These are phyloP conservation scores for Mycosarcoma maydis DNA, from an alignment of 1,284 basidiomycete species.

Conservation along the genomic window DNA sequence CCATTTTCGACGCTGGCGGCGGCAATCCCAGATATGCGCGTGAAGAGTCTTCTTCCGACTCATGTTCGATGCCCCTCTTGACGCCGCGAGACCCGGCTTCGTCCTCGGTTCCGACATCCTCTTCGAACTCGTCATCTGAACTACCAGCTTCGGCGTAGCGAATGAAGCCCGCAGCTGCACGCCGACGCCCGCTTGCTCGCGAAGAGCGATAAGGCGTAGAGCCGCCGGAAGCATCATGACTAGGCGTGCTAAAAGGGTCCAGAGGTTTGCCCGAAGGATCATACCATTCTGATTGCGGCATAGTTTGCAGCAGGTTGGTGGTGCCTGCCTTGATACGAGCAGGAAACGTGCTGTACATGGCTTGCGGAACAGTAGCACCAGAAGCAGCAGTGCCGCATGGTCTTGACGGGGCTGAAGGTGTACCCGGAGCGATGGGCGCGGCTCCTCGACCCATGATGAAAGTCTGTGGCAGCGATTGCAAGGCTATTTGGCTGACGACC, in stretches of 20 bases:
- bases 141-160: slow-evolving; percentile 55
- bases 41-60: slow-evolving; percentile 41
- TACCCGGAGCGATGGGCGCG: slow-evolving; percentile 29
- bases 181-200: slow-evolving; percentile 26
- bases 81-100: slow-evolving; percentile 35
- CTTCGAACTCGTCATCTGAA: slow-evolving; percentile 57
- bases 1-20: slow-evolving; percentile 82
- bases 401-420: slow-evolving; percentile 28
- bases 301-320: slow-evolving; percentile 90
- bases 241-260: slow-evolving; percentile 27
- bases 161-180: slow-evolving; percentile 38
- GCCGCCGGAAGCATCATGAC: slow-evolving; percentile 14
- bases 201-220: slow-evolving; percentile 29
- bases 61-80: slow-evolving; percentile 47
- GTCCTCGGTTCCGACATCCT: slow-evolving; percentile 42
- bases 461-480: slow-evolving; percentile 20
- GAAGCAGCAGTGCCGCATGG: slow-evolving; percentile 32
- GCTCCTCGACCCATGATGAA: slow-evolving; percentile 27
- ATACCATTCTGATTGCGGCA: slow-evolving; percentile 67
- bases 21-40: slow-evolving; percentile 85
- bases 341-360: slow-evolving; percentile 82
- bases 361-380: slow-evolving; percentile 71
- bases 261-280: slow-evolving; percentile 37
- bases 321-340: slow-evolving; percentile 92
- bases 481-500: slow-evolving; percentile 8